These are phyloP conservation scores for Zasmidium angulare DNA, from an alignment of 2,329 filamentous ascomycete genomes.

Conservation along the genomic window DNA sequence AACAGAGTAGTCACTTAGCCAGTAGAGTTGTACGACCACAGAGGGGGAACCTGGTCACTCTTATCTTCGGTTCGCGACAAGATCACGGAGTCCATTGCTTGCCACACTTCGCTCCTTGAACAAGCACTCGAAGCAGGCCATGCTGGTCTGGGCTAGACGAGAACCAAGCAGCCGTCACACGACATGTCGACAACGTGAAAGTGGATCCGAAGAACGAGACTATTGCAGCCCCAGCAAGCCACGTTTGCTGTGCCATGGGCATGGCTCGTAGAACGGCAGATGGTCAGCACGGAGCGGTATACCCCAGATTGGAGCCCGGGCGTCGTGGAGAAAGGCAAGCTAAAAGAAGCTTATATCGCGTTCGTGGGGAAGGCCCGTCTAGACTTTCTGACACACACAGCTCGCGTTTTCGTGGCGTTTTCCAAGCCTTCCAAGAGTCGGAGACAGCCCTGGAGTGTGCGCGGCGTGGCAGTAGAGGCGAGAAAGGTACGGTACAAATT, in stretches of 20 bases:
- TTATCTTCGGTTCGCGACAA: background rate
- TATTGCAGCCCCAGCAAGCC: conserved; percentile 5
- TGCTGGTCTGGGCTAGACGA: background rate
- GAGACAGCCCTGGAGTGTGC: background rate
- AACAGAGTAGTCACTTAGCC: background rate
- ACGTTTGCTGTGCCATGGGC: background rate
- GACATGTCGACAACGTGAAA: conserved; percentile 6
- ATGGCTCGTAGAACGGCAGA: background rate
- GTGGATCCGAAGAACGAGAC: background rate
- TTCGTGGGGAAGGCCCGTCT: background rate
- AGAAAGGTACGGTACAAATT: background rate
- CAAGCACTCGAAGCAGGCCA: background rate
- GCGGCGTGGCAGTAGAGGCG: background rate
- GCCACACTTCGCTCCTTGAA: background rate
- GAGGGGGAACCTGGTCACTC: background rate
- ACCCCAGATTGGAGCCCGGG: conserved; percentile 6
- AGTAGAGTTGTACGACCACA: background rate
- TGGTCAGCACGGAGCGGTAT: background rate
- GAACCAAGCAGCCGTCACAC: conserved; percentile 4
- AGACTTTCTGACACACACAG: conserved; percentile 1
- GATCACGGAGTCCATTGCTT: background rate
- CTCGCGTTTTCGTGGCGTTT: background rate
- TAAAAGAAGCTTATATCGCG: conserved; percentile 5
- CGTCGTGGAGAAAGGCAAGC: background rate
- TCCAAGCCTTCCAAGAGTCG: background rate